Evolutionary conservation across 2,329 filamentous ascomycete genomes (phyloP), one percentile per base, ranked within the genome.

Genomic region (Colletotrichum theobromicola): DNA sequence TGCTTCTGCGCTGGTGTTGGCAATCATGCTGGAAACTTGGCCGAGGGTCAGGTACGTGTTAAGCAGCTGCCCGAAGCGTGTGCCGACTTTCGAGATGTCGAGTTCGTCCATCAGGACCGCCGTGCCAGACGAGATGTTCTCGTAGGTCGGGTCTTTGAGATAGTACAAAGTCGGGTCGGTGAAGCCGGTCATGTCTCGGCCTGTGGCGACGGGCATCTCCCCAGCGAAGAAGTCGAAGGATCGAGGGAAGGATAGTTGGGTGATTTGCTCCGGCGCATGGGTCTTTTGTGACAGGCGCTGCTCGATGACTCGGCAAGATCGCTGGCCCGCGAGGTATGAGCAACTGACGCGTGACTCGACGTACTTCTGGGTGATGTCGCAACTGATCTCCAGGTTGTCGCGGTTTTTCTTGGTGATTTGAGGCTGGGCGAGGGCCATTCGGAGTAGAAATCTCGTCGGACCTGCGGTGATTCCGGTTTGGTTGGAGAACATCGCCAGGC

Each of bases 341-440:
- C 72, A 75, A 16, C 30, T 55, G 32, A 75, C 46, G 12, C 55
- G 55, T 2, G 63, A 71, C 18, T 72, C 72, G 3, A 75, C 68
- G 46, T 75, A 72, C 15, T 63, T 34, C 53, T 74, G 71, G 8
- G 35, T 70, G 26, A 65, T 28, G 28, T 26, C 35, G 60, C 71
- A 74, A 53, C 53, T 18, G 12, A 50, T 37, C 21, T 24, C 42
- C 2, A 57, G 16, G 16, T 46, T 24, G 30, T 65, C 46, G 16
- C 30, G 57, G 2, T 42, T 15, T 15, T 18, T 35, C 16, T 24
- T 34, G n/a, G 34, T 21, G 18, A 16, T n/a, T 34, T 34, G 24
- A 16, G 53, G 26, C 26, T 34, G 24, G 4, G 53, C 24, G 7
- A 26, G 18, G 12, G 21, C 32, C 15, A 30, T 35, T 28, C 46